Evolutionary conservation across 2,329 filamentous ascomycete genomes (phyloP).

Genomic region (Beauveria brongniartii): DNA sequence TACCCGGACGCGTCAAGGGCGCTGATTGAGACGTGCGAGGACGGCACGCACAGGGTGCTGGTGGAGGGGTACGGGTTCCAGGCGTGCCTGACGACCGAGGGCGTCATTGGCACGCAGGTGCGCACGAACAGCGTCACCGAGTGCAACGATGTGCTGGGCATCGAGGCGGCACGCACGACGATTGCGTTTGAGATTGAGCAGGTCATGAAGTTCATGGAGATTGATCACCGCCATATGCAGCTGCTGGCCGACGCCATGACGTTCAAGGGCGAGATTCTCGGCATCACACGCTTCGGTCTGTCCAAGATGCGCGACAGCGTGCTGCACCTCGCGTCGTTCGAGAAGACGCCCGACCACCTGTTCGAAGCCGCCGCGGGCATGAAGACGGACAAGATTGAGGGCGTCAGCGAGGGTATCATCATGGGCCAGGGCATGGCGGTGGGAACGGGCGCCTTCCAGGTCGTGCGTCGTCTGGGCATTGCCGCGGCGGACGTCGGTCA

Average conservation of each 20-base stretch:
- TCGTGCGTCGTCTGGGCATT: constrained; percentile 70
- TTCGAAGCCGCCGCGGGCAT: constrained; percentile 91
- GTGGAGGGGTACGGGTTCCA: constrained; percentile 92
- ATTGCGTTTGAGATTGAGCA: constrained; percentile 81
- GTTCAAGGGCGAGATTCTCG: constrained; percentile 93
- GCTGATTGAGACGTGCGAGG: constrained; percentile 76
- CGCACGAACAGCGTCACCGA: constrained; percentile 88
- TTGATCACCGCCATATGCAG: constrained; percentile 97
- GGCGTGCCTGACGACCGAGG: constrained; percentile 87
- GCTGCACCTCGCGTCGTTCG: constrained; percentile 88
- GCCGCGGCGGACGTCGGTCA: constrained; percentile 47
- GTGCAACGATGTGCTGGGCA: constrained; percentile 76
- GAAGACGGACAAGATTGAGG: constrained; percentile 87
- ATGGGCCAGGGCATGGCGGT: constrained; percentile 92
- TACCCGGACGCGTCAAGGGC: constrained; percentile 80
- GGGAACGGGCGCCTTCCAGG: constrained; percentile 86
- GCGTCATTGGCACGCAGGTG: constrained; percentile 69
- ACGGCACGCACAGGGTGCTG: constrained; percentile 62
- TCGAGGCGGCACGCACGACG: constrained; percentile 84
- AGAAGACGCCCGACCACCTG: constrained; percentile 95
- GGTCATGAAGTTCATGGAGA: constrained; percentile 92
- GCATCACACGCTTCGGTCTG: constrained; percentile 92
- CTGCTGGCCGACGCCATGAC: constrained; percentile 97
- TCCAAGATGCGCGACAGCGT: constrained; percentile 95
- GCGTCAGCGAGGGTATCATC: constrained; percentile 94